These are phyloP conservation scores for Suhomyces guaymorum DNA, from an alignment of 1,139 yeast genomes.

Conservation along the genomic window DNA sequence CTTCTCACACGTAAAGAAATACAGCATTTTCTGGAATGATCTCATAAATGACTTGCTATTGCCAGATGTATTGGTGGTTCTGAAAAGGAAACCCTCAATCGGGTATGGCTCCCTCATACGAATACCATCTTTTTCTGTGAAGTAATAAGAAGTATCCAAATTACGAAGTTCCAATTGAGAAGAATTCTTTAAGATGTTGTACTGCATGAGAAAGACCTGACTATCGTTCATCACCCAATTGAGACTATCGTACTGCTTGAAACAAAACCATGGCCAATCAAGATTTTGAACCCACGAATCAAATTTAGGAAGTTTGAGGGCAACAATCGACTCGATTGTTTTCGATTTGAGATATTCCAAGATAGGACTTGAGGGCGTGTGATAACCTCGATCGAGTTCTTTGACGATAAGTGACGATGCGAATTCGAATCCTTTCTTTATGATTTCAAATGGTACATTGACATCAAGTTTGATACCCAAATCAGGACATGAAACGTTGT, in stretches of 20 bases:
- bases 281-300: slow-evolving; percentile 21
- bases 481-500: slow-evolving; percentile 54
- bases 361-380: slow-evolving; percentile 30
- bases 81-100: slow-evolving; percentile 72
- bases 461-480: slow-evolving; percentile 48
- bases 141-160: slow-evolving; percentile 12
- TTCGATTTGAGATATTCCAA: slow-evolving; percentile 35
- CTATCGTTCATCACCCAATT: slow-evolving; percentile 70
- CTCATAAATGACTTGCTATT: slow-evolving; percentile 39
- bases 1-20: slow-evolving; percentile 63
- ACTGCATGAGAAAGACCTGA: slow-evolving; percentile 41
- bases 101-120: slow-evolving; percentile 57
- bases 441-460: slow-evolving; percentile 32
- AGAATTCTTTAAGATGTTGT: slow-evolving; percentile 25
- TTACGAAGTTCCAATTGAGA: slow-evolving; percentile 59
- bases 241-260: slow-evolving; percentile 69
- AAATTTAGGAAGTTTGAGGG: slow-evolving; percentile 13
- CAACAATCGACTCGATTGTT: slow-evolving; percentile 20
- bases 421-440: slow-evolving; percentile 19
- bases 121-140: slow-evolving; percentile 13
- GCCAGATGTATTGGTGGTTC: slow-evolving; percentile 58
- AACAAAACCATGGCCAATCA: slow-evolving; percentile 50
- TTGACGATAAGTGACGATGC: slow-evolving; percentile 15
- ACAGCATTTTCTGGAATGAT: slow-evolving; percentile 55
- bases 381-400: slow-evolving; percentile 34